Base-by-base conservation (phyloP, 1,284 basidiomycete genomes). In the Ganoderma resinaceum region DNA sequence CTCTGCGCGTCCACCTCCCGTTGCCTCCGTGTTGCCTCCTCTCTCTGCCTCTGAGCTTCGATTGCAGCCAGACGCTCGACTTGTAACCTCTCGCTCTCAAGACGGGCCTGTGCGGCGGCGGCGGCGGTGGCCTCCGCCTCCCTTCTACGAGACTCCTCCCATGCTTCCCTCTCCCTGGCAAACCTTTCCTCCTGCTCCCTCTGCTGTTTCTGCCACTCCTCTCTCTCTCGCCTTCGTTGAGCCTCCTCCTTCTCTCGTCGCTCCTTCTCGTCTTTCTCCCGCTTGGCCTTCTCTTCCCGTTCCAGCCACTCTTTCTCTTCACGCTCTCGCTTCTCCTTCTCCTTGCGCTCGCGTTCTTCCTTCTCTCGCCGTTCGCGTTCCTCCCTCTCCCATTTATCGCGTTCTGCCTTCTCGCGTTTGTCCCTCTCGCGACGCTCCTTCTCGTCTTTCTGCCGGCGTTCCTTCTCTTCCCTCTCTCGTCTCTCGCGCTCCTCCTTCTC, bases 391-490 rank as follows among this genome's bases (percentile, higher is more conserved):
- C 63, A 71, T 70, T 61, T 67, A 59, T 59, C 67, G 67, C 68
- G 66, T 69, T 62, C 72, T 73, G 59, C 78, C 73, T 67, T 73
- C 73, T 71, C 76, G 72, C 65, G 72, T 70, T 43, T 72, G 70
- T 62, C 68, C 75, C 58, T 77, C 55, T 65, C 66, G 38, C 66
- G 66, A 2, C 67, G 65, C 60, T 79, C 79, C 68, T 76, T 77
- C 67, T 59, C 74, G 20, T 69, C 70, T 29, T 74, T 73, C 61
- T 81, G 80, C 63, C 79, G 78, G 38, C 78, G 74, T 71, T 75
- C 80, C 62, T 75, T 65, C 42, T 73, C 73, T 60, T 75, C 70
- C 60, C 73, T 70, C 61, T 66, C 72, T 0, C 61, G 42, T 46
- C 66, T 69, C 43, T 73, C 68, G 52, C 65, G 63, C 14, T 71